Conservation (phyloP, 305 asterid species). For the Rubia peregrina region DNA sequence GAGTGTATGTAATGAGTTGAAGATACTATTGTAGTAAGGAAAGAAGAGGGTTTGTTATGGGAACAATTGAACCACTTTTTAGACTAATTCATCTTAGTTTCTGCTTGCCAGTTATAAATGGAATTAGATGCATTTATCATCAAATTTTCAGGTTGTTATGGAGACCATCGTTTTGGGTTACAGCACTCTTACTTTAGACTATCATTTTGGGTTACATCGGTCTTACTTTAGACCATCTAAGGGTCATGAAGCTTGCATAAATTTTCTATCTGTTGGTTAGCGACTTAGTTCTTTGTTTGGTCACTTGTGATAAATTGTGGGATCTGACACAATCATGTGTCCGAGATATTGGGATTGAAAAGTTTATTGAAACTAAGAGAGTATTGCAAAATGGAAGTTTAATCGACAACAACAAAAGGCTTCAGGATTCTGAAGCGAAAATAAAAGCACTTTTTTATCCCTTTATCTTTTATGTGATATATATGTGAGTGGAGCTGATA, state of each 20-base stretch:
- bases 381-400: slow-evolving; percentile 49
- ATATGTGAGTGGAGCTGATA: too few relatives aligned
- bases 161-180: background rate
- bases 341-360: background rate
- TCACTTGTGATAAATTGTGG: background rate
- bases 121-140: background rate
- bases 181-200: background rate
- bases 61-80: background rate
- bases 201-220: background rate
- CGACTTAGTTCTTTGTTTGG: background rate
- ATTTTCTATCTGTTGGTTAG: background rate
- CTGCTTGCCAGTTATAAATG: background rate
- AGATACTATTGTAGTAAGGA: too few relatives aligned
- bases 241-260: background rate
- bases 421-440: slow-evolving; percentile 90
- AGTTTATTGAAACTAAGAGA: background rate
- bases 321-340: slow-evolving; percentile 1
- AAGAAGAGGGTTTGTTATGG: background rate
- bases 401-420: slow-evolving; percentile 65
- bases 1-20: too few relatives aligned
- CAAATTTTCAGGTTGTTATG: too few relatives aligned
- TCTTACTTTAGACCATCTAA: background rate
- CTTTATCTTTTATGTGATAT: too few relatives aligned
- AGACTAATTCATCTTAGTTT: background rate
- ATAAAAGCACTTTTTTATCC: slow-evolving; percentile 50